A percentile compares a stretch with the other conserved stretches of the same genome.
These are phyloP conservation scores for Aspergillus pseudoglaucus DNA, from an alignment of 2,329 filamentous ascomycete species.

Conservation along the genomic window DNA sequence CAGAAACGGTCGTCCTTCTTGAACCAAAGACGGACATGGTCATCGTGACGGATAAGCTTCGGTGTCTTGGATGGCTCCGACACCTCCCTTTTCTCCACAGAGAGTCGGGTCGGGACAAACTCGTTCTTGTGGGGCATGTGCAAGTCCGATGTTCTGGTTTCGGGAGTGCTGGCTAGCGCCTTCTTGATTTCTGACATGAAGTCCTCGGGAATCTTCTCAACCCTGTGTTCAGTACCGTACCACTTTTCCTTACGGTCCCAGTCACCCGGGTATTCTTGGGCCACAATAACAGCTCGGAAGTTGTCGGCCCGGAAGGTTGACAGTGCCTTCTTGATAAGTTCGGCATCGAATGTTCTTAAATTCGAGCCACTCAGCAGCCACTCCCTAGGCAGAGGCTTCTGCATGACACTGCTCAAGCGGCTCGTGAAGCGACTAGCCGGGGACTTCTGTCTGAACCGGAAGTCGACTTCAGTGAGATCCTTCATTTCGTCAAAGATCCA, in stretches of 20 bases:
- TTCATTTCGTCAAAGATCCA: constrained; percentile 96
- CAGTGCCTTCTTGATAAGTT: constrained; percentile 68
- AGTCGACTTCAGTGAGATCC: constrained; percentile 83
- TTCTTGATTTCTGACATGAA: constrained; percentile 65
- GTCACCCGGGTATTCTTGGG: constrained; percentile 72
- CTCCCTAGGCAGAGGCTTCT: constrained; percentile 78
- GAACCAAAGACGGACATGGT: constrained; percentile 77
- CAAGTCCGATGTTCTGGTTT: constrained; percentile 60
- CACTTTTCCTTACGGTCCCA: constrained; percentile 91
- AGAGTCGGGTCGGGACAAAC: constrained; percentile 87
- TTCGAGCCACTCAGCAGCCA: constrained; percentile 78
- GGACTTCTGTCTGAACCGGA: constrained; percentile 90
- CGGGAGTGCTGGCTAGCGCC: constrained; percentile 53
- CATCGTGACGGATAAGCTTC: constrained; percentile 77
- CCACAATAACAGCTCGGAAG: constrained; percentile 76
- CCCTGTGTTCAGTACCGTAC: constrained; percentile 93
- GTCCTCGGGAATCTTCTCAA: constrained; percentile 69
- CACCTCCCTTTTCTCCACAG: constrained; percentile 93
- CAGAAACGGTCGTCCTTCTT: constrained; percentile 99
- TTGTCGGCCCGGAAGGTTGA: constrained; percentile 77
- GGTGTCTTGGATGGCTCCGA: constrained; percentile 66
- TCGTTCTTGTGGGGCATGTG: constrained; percentile 90
- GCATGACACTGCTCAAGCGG: constrained; percentile 79
- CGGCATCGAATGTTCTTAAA: constrained; percentile 71
- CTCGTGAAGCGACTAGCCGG: constrained; percentile 86